Conservation (phyloP, 2,329 filamentous ascomycete species). For the Hawksworthiomyces lignivorus region DNA sequence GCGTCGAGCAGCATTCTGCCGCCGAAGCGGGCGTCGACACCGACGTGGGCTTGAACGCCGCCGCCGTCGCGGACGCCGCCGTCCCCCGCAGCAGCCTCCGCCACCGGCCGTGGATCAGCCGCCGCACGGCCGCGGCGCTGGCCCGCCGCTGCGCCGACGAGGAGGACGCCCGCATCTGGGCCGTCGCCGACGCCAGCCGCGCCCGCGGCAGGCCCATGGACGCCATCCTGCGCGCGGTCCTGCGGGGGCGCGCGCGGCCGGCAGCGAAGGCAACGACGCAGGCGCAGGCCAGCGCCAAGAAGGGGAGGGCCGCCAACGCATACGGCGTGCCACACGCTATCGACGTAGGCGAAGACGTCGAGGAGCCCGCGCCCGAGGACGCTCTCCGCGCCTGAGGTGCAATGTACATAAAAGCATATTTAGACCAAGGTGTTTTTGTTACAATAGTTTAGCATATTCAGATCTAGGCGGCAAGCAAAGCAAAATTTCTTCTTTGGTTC, state of each 20-base stretch:
- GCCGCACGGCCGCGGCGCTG: constrained; percentile 24
- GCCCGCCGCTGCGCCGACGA: constrained; percentile 25
- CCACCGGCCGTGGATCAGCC: constrained; percentile 23
- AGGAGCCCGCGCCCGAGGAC: too few species aligned
- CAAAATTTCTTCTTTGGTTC: too few species aligned
- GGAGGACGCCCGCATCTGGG: constrained; percentile 25
- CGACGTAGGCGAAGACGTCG: background rate
- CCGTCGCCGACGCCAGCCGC: constrained; percentile 20
- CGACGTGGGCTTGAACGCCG: background rate
- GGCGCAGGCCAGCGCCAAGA: too few species aligned
- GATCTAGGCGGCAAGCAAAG: too few species aligned
- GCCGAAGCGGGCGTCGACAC: background rate
- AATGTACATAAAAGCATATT: too few species aligned
- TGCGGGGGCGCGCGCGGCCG: background rate
- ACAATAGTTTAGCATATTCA: too few species aligned
- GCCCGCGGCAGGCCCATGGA: constrained; percentile 15
- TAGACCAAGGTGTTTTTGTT: too few species aligned
- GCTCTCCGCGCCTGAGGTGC: too few species aligned
- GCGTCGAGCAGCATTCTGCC: too few species aligned
- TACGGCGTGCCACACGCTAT: constrained; percentile 12
- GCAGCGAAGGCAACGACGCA: too few species aligned
- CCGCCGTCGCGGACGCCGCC: background rate
- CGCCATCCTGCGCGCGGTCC: constrained; percentile 7
- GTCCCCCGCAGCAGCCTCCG: background rate
- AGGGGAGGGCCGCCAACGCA: constrained; percentile 1